A percentile compares a stretch with the other conserved stretches of the same genome.
Evolutionary conservation across 179 eudicot genomes (phyloP).

Genomic region (Camellia oleifera): DNA sequence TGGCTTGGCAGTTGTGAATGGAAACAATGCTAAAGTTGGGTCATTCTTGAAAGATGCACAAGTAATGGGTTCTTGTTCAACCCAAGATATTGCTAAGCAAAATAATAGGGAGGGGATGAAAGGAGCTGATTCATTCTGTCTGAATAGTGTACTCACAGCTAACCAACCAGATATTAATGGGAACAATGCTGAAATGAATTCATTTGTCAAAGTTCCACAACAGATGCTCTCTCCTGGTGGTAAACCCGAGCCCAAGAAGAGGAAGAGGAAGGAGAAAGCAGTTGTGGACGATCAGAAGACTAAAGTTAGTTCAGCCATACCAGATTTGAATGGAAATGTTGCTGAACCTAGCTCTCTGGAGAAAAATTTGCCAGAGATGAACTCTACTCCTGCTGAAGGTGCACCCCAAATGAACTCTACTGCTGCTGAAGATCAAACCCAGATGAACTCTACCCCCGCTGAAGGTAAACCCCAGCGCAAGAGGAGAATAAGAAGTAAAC

Average conservation of each 20-base stretch:
- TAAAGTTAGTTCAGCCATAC: slow-evolving; percentile 28
- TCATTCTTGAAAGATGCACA: slow-evolving; percentile 17
- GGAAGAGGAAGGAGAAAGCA: slow-evolving; percentile 43
- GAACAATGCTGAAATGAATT: slow-evolving; percentile 11
- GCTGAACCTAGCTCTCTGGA: slow-evolving; percentile 13
- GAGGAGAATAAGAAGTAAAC: slow-evolving; percentile 46
- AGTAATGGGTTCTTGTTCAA: slow-evolving; percentile 12
- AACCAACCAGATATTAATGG: slow-evolving; percentile 5
- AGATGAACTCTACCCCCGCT: slow-evolving; percentile 8
- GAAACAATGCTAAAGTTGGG: slow-evolving; percentile 6
- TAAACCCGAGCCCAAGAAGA: slow-evolving; percentile 33
- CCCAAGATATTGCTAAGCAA: slow-evolving; percentile 15
- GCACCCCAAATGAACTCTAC: not conserved
- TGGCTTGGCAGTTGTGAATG: slow-evolving; percentile 9
- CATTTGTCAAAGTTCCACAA: slow-evolving; percentile 7
- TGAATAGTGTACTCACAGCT: not conserved
- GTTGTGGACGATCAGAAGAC: slow-evolving; percentile 18
- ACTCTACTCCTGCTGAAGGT: slow-evolving; percentile 1
- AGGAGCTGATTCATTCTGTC: not conserved
- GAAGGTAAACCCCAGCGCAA: slow-evolving; percentile 36
- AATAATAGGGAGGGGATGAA: slow-evolving; percentile 14
- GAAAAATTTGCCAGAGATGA: slow-evolving; percentile 16
- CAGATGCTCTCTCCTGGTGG: slow-evolving; percentile 17
- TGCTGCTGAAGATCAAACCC: slow-evolving; percentile 10
- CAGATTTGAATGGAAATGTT: slow-evolving; percentile 57